Conservation (phyloP, 345 rosid genomes). For the Ceriops decandra region DNA sequence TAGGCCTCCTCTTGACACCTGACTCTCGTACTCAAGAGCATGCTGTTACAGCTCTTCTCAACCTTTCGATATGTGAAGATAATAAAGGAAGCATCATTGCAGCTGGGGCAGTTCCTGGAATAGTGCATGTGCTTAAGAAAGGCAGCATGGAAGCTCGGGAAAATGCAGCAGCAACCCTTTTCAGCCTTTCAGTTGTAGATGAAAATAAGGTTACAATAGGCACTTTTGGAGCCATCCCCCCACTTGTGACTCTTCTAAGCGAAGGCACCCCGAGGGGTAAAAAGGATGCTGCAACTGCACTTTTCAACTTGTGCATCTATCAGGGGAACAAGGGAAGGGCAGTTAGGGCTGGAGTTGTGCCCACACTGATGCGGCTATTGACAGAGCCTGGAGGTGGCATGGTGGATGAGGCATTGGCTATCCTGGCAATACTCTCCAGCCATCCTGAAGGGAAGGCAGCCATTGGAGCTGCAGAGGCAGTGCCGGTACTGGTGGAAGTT, state of each 20-base stretch:
- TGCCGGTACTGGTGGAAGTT: slow-evolving; percentile 66
- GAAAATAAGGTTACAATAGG: slow-evolving; percentile 8
- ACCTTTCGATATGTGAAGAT: slow-evolving; percentile 3
- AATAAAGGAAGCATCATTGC: slow-evolving; percentile 4
- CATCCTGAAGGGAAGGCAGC: slow-evolving; percentile 67
- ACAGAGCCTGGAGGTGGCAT: slow-evolving; percentile 64
- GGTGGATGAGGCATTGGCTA: slow-evolving; percentile 83
- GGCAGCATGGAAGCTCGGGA: slow-evolving; percentile 12
- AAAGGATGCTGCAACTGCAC: slow-evolving; percentile 14
- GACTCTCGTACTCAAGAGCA: slow-evolving; percentile 1
- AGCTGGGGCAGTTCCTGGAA: slow-evolving; percentile 3
- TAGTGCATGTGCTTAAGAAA: slow-evolving; percentile 6
- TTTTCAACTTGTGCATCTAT: slow-evolving; percentile 5
- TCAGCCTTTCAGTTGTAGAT: slow-evolving; percentile 3
- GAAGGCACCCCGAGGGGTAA: slow-evolving; percentile 8
- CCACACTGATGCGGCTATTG: slow-evolving; percentile 53
- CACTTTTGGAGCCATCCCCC: neutral
- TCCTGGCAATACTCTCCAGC: slow-evolving; percentile 71
- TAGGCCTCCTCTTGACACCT: neutral
- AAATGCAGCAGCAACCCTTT: slow-evolving; percentile 12
- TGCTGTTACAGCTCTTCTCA: slow-evolving; percentile 14
- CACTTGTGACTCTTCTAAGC: neutral
- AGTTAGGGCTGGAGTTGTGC: slow-evolving; percentile 38
- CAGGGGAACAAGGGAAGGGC: neutral
- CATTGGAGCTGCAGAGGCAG: slow-evolving; percentile 68